Evolutionary conservation across 768 basidiomycete species (phyloP), one percentile per base, ranked within the genome.

Genomic region (Podaxis sp.): DNA sequence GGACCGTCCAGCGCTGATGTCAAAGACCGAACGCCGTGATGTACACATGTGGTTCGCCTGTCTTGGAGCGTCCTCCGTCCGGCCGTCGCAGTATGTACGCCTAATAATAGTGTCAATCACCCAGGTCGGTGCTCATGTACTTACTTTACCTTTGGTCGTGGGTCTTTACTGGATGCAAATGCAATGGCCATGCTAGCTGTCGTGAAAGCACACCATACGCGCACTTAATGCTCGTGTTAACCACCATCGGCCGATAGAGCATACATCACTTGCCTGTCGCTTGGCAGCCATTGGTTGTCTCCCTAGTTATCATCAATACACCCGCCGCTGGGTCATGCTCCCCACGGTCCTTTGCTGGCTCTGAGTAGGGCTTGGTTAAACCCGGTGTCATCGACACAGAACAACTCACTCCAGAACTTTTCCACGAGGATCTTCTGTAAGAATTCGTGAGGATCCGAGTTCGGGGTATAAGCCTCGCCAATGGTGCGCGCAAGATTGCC

Each of bases 121-220:
- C 15, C 26, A 57, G 30, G 56, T 57, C 46, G 42, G 30, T 9
- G 7, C 33, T 63, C 28, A 40, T 44, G 36, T 38, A 56, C 19
- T 17, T n/a, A 24, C 59, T 67, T 46, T 73, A 89, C 92, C 80
- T 85, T 87, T 26, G 88, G 85, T 66, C 79, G 83, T 17, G 80
- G 77, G 58, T 79, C 74, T 46, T 69, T 68, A 38, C 85, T 80
- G 17, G 88, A 86, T 17, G 83, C 84, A 67, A 88, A 92, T 33
- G 83, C 90, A 59, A 93, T 78, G 0, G 92, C 89, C 90, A 94
- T 92, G 71, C 88, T 90, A 19, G 85, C 79, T 26, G 92, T 88
- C 6, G 92, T 93, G 74, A 93, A 94, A 44, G 86, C 90, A 69
- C 92, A 93, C 89, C 90, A 93, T 40, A 93, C 73, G 38, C 89